Percentiles rank a stretch among this genome's conserved stretches.
These are phyloP conservation scores for Desmodesmus armatus DNA, from an alignment of 139 green algal species.

Conservation along the genomic window DNA sequence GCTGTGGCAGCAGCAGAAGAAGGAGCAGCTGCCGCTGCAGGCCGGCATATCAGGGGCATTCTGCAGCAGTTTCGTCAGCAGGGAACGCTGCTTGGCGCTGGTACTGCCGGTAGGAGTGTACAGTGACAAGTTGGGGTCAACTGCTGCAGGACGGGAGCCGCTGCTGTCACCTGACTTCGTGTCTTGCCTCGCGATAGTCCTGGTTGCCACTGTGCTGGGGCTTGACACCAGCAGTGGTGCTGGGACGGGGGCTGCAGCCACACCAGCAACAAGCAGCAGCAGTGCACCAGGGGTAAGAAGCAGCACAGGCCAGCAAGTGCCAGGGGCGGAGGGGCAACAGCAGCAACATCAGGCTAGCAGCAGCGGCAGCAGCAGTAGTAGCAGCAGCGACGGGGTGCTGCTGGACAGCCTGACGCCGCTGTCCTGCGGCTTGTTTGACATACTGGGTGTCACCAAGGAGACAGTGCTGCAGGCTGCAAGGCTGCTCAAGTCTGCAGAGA, in stretches of 20 bases:
- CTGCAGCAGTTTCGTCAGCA: neutral
- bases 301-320: neutral
- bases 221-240: neutral
- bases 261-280: neutral
- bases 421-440: no score
- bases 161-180: neutral
- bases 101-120: neutral
- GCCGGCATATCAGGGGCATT: neutral
- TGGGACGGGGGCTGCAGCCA: neutral
- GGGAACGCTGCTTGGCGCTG: neutral
- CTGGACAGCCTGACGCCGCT: no score
- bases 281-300: neutral
- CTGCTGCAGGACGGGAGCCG: neutral
- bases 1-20: neutral
- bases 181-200: no score
- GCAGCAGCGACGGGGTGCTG: no score
- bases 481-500: neutral
- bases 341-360: neutral
- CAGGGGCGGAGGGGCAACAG: neutral
- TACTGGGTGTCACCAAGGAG: no score
- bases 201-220: no score
- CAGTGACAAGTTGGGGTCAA: neutral
- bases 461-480: no score
- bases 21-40: neutral
- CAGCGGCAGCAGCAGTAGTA: neutral